These are phyloP conservation scores for Miamiensis avidus DNA, from an alignment of 169 alveolate species.

Conservation along the genomic window DNA sequence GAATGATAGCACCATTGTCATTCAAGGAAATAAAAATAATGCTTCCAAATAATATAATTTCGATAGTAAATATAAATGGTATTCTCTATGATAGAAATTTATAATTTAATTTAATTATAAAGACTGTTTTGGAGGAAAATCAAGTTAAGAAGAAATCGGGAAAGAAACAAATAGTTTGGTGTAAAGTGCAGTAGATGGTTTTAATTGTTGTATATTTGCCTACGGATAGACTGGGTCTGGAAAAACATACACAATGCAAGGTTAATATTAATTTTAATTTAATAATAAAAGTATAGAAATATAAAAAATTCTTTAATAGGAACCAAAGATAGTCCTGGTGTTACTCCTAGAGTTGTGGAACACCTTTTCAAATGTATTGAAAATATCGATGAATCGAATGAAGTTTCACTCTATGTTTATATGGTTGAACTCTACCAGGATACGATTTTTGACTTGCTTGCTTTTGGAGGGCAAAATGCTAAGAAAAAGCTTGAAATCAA, in stretches of 20 bases:
- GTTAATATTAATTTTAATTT: not conserved
- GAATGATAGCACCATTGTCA: constrained; percentile 54
- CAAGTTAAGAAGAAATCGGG: constrained; percentile 71
- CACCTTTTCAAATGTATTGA: constrained; percentile 69
- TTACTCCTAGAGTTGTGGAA: constrained; percentile 83
- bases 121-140: constrained; percentile 13
- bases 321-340: constrained; percentile 74
- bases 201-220: constrained; percentile 89
- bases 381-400: constrained; percentile 59
- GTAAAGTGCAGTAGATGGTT: constrained; percentile 84
- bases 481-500: constrained; percentile 71
- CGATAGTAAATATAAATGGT: constrained; percentile 23
- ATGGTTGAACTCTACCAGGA: constrained; percentile 87
- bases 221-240: constrained; percentile 95
- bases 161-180: constrained; percentile 73
- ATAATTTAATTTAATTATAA: not conserved
- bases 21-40: constrained; percentile 38
- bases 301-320: constrained; percentile 30
- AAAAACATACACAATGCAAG: constrained; percentile 91
- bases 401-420: constrained; percentile 67
- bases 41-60: constrained; percentile 24
- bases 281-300: constrained; percentile 30
- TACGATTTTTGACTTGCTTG: constrained; percentile 73
- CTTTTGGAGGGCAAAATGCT: constrained; percentile 43
- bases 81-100: constrained; percentile 37